Base-by-base conservation (phyloP, 2,329 filamentous ascomycete species). In the Stachybotrys elegans region DNA sequence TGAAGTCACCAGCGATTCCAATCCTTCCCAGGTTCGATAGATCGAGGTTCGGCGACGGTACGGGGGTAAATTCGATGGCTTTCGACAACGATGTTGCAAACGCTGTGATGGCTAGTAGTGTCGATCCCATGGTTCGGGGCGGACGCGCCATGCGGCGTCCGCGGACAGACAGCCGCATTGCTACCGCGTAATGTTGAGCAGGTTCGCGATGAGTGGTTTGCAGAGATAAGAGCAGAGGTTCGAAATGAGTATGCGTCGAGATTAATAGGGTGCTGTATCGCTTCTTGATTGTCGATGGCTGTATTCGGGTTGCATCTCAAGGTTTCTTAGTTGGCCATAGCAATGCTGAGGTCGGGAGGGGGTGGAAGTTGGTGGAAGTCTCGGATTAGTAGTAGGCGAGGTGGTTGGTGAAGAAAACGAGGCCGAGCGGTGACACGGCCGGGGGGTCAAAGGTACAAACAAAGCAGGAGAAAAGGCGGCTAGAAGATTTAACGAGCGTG, bases 1-100 rank as follows among this genome's bases (percentile, higher is more conserved):
- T 82, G 62, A 95, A 98, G 66, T 96, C 84, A 55, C 93, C 93
- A 2, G 83, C 86, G 47, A 98, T 76, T 43, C 87, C 90, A 53
- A 96, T 83, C 55, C 86, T 81, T 46, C 93, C 93, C 27, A 98
- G 72, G 45, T 82, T 71, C 22, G 77, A 79, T 47, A 95, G 76
- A 60, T 95, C 86, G 60, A 98, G 79, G 57, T 91, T 83, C 45
- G 86, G 72, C 13, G 80, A 71, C 4, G 88, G 81, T 31, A 81
- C 75, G 13, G 79, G 63, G 37, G 71, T 78, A 62, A 88, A 84
- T 22, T 70, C 74, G 48, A 83, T 66, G 31, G 78, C 79, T 20
- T 65, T 59, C 36, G 72, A 65, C 37, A 75, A 47, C 9, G 67
- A 66, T 25, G 65, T 57, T 17, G 69, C 63, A 55, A 73, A 46